Conservation (phyloP, 768 basidiomycete species). For the Leucosporidium creatinivorum region DNA sequence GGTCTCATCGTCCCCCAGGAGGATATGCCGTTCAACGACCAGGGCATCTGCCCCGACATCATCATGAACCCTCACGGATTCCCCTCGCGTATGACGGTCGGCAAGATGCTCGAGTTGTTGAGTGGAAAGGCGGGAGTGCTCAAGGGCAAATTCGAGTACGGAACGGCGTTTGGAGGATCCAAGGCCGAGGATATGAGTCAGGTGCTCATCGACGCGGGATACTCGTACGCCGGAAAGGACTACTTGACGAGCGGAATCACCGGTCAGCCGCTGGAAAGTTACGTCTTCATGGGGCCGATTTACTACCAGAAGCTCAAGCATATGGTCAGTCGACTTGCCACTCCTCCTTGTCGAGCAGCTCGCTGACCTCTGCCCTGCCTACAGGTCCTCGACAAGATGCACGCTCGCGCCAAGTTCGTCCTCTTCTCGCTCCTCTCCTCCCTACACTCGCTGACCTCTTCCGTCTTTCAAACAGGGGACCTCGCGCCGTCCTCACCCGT, state of each 20-base stretch:
- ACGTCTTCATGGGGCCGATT: slow-evolving; percentile 89
- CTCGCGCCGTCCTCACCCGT: slow-evolving; percentile 88
- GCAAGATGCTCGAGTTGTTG: slow-evolving; percentile 97
- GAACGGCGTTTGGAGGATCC: slow-evolving; percentile 94
- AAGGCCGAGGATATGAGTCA: slow-evolving; percentile 99
- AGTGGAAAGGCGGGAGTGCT: slow-evolving; percentile 96
- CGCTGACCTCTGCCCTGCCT: slow-evolving; percentile 45
- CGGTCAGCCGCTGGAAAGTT: slow-evolving; percentile 90
- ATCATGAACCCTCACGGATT: slow-evolving; percentile 99
- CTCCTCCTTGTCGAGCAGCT: slow-evolving; percentile 28
- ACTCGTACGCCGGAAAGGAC: slow-evolving; percentile 97
- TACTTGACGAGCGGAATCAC: slow-evolving; percentile 98
- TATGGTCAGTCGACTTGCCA: slow-evolving; percentile 45
- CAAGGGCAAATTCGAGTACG: slow-evolving; percentile 80
- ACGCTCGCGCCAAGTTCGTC: slow-evolving; percentile 81
- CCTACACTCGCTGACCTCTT: slow-evolving; percentile 12
- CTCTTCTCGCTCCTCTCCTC: background rate
- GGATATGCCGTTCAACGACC: slow-evolving; percentile 98
- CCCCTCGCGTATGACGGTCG: slow-evolving; percentile 90
- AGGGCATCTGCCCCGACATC: slow-evolving; percentile 80
- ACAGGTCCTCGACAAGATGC: slow-evolving; percentile 99
- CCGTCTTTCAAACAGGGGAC: slow-evolving; percentile 55
- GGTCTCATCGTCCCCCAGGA: slow-evolving; percentile 98
- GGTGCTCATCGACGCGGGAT: slow-evolving; percentile 88
- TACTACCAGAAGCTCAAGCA: slow-evolving; percentile 67